Base-by-base conservation (phyloP, 768 basidiomycete genomes). In the Rossbeevera mucosa region DNA sequence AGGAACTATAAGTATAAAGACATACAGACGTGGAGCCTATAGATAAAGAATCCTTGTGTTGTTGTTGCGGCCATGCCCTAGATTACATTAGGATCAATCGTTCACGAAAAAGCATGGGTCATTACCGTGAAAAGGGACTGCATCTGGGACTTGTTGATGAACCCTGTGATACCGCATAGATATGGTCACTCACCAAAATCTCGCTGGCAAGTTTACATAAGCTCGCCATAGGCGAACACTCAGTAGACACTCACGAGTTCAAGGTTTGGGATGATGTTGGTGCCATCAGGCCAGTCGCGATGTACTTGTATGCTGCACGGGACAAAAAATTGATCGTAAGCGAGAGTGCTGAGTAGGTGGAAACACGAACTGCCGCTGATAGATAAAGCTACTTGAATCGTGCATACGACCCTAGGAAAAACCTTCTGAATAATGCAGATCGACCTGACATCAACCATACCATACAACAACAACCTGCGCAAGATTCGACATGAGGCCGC, bases 21-120 rank as follows among this genome's bases (percentile, higher is more conserved):
- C 51, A 5, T 30, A 52, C 51, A 47, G 18, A 33, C 7, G 8
- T 41, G 43, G 38, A 47, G 47, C n/a, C 51, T 38, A 3, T 52
- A 26, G 9, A 43, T 30, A 9, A 52, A 52, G 26, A 52, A 47
- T 3, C 38, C 51, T 42, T 47, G 51, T 16, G 41, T 16, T 7
- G 28, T 4, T 9, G 21, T 11, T 11, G 28, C 24, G 11, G 47
- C 29, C 25, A 21, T 4, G 20, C 3, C 24, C 51, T 52, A 30
- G n/a, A 7, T 18, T 29, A 29, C 5, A 13, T 29, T 4, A 26
- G 7, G 3, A 38, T 47, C 13, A 41, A 12, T 44, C 16, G 7
- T 7, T 24, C 44, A 20, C 7, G 11, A 11, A 21, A 8, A 8
- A 42, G 25, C 29, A 12, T 12, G 29, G 12, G 4, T 13, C 4